Evolutionary conservation across 495 filamentous ascomycete species (phyloP).

Genomic region (Parathielavia hyrcaniae): DNA sequence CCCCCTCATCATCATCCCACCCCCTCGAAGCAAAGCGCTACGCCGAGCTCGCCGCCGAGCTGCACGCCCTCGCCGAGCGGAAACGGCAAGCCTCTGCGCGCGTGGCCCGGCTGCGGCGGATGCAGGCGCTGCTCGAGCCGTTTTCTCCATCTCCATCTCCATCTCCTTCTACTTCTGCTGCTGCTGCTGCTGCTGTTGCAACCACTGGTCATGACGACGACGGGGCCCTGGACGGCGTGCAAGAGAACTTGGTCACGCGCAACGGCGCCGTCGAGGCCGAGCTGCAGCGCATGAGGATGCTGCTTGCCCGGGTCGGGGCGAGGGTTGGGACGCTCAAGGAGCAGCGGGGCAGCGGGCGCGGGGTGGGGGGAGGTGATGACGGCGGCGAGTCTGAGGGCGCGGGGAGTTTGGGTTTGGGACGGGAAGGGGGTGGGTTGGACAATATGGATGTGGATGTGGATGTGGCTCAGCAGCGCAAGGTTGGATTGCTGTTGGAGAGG

Average conservation of each 20-base stretch:
- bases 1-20: conserved; percentile 11
- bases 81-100: conserved; percentile 50
- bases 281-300: conserved; percentile 67
- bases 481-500: conserved; percentile 35
- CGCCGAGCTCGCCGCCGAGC: conserved; percentile 45
- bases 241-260: conserved; percentile 69
- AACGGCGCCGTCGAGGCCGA: conserved; percentile 69
- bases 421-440: conserved; percentile 1
- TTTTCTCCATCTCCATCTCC: conserved; percentile 31
- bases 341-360: conserved; percentile 7
- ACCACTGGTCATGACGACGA: conserved; percentile 15
- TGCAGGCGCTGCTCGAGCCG: conserved; percentile 54
- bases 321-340: conserved; percentile 43
- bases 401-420: conserved; percentile 11
- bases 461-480: conserved; percentile 36
- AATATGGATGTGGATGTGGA: conserved; percentile 37
- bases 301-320: conserved; percentile 64
- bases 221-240: conserved; percentile 43
- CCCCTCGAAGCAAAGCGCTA: conserved; percentile 45
- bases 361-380: conserved; percentile 5
- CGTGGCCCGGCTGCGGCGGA: conserved; percentile 50
- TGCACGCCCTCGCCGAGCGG: conserved; percentile 47
- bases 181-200: background rate
- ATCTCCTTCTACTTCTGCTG: background rate
- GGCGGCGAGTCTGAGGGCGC: conserved; percentile 15